phyloP scores from a whole-genome alignment of 108 stramenopile genomes.

The Phaeodactylum tricornutum region DNA sequence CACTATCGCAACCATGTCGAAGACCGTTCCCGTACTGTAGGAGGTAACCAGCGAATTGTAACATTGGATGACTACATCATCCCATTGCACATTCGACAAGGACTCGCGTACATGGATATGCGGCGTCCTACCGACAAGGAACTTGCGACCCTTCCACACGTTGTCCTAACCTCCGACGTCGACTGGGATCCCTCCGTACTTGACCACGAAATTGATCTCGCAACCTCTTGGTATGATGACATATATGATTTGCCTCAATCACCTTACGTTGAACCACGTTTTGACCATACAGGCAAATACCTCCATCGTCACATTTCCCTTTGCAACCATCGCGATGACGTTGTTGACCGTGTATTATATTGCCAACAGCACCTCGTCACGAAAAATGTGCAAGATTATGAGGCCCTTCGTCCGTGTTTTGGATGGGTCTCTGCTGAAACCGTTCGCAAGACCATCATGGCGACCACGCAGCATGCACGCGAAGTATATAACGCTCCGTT shows the following conservation, averaged over 20 bases:
- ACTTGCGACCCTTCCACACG: slow-evolving; percentile 5
- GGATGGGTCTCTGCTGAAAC: too few species aligned
- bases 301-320: too few species aligned
- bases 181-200: slow-evolving; percentile 18
- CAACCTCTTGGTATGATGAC: too few species aligned
- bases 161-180: slow-evolving; percentile 1
- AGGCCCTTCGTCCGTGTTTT: too few species aligned
- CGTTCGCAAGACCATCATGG: too few species aligned
- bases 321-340: too few species aligned
- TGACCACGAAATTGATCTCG: slow-evolving; percentile 8
- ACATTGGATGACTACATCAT: slow-evolving; percentile 9
- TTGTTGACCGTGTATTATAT: too few species aligned
- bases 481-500: not conserved
- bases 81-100: slow-evolving; percentile 1
- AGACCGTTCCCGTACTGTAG: slow-evolving; percentile 10
- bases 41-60: slow-evolving; percentile 9
- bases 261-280: too few species aligned
- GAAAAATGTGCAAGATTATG: too few species aligned
- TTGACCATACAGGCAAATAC: too few species aligned
- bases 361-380: too few species aligned
- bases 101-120: slow-evolving; percentile 1
- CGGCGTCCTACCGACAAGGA: slow-evolving; percentile 1
- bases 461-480: slow-evolving; percentile 5
- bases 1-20: not conserved
- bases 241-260: too few species aligned